Percentiles rank a stretch among this genome's conserved stretches.
Evolutionary conservation across 805 yeast species (phyloP).

Genomic region (Starmera pachycereana): DNA sequence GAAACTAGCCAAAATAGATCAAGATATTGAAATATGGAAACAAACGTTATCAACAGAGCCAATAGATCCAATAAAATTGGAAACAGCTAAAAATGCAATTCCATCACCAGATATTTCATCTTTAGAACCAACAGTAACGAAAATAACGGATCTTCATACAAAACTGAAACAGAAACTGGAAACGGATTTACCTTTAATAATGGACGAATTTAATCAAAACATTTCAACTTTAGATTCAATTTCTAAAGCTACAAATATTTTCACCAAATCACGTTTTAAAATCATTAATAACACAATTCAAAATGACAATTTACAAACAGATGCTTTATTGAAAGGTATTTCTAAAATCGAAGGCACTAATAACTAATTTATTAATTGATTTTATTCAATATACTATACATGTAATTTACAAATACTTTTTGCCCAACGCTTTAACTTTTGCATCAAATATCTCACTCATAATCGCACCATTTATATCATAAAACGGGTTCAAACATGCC

Average conservation of each 20-base stretch:
- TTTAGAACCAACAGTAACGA: no score
- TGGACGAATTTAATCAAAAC: no score
- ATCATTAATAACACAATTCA: no score
- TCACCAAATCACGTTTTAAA: no score
- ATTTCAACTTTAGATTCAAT: no score
- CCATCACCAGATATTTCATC: no score
- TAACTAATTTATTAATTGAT: background rate
- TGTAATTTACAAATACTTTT: slow-evolving; percentile 49
- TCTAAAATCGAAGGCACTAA: slow-evolving; percentile 13
- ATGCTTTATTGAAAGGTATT: slow-evolving; percentile 23
- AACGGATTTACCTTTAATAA: no score
- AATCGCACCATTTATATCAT: slow-evolving; percentile 65
- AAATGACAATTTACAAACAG: no score
- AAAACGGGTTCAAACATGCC: slow-evolving; percentile 79
- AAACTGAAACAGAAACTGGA: no score
- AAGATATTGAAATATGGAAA: slow-evolving; percentile 41
- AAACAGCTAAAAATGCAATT: no score
- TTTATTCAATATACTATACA: background rate
- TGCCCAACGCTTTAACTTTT: slow-evolving; percentile 60
- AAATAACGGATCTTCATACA: no score
- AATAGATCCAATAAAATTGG: slow-evolving; percentile 1
- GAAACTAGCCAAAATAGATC: slow-evolving; percentile 22
- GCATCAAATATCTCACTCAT: slow-evolving; percentile 66
- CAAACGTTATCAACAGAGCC: slow-evolving; percentile 5
- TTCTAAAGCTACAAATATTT: no score